These are phyloP conservation scores for Populus hybrid DNA, from an alignment of 441 rosid genomes.

Conservation along the genomic window DNA sequence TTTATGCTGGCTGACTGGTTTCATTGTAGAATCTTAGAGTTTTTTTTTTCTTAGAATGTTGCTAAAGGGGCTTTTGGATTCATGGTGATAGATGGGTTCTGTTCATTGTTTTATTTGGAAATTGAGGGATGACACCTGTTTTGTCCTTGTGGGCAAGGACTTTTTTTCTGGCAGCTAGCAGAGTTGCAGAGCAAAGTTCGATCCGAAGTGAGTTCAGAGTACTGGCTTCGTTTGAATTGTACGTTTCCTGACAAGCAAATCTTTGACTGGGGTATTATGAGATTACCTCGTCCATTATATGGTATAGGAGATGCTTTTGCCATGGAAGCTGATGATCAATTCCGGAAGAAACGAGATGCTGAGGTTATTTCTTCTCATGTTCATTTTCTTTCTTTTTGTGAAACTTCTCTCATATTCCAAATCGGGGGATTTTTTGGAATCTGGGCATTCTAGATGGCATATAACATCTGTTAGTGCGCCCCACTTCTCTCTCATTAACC, in stretches of 20 bases:
- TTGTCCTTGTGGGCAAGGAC: no score
- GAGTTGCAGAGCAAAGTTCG: conserved; percentile 83
- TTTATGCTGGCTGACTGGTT: not conserved
- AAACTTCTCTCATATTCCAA: not conserved
- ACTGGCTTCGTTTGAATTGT: conserved; percentile 78
- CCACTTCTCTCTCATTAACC: not conserved
- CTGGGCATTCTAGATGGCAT: not conserved
- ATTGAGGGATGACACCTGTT: conserved; percentile 25
- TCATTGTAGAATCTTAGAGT: conserved; percentile 9
- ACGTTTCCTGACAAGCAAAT: conserved; percentile 65
- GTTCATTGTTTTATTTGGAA: conserved; percentile 14
- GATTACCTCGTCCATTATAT: conserved; percentile 69
- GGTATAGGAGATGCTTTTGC: conserved; percentile 94
- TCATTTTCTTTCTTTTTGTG: not conserved
- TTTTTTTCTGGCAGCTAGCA: conserved; percentile 49
- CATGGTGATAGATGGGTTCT: conserved; percentile 4
- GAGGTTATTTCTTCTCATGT: conserved; percentile 54
- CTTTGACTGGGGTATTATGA: conserved; percentile 96
- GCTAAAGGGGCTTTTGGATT: conserved; percentile 13
- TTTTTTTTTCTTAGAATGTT: not conserved
- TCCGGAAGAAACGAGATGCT: conserved; percentile 90
- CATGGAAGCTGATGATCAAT: conserved; percentile 81
- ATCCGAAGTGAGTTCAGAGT: conserved; percentile 78
- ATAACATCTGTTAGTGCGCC: conserved; percentile 6
- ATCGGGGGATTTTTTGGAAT: conserved; percentile 8